Base-by-base conservation (phyloP, 2,329 filamentous ascomycete genomes). In the Venturia nashicola region DNA sequence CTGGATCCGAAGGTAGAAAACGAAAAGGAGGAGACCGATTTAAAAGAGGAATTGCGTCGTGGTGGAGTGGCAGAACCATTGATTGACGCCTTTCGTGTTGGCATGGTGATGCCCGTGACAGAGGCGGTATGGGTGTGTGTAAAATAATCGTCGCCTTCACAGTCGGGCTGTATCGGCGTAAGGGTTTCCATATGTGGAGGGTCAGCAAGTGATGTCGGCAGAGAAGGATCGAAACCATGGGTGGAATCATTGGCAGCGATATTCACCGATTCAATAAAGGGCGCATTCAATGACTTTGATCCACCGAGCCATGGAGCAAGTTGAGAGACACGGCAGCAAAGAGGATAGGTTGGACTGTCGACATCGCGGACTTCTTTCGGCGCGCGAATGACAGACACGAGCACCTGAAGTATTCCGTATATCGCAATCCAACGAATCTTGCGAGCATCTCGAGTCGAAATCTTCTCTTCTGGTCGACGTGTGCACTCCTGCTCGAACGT, bases 381-480 rank as follows among this genome's bases (percentile, higher is more conserved):
- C 0, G 82, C 77, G 42, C 81, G 76, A 0, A 84, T 86, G 44
- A 85, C 85, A 62, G 83, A 83, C 11, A 82, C 80, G 1, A 94
- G 79, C n/a, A 85, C 86, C 71, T 94, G 90, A 64, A 90, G 81
- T 3, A 85, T 81, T 20, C 85, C 82, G 69, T 93, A 93, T 7
- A 93, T 81, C 43, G 92, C 71, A 39, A 92, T 83, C 89, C 89
- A 94, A 46, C 89, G 81, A 18, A 91, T 82, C 72, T 91, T 92
- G 48, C 90, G 84, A 1, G 84, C 88, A 67, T 93, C 89, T 9
- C 81, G 77, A 12, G 84, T 75, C 0, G 82, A 81, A 0, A 87
- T 71, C 69, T 83, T 85, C 64, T 83, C 84, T 65, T 87, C 83
- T 20, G 68, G 85, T 23, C 77, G 66, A 3, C 48, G 44, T 48